These are phyloP conservation scores for Pachyrhizus erosus DNA, from an alignment of 306 rosid genomes.

Conservation along the genomic window DNA sequence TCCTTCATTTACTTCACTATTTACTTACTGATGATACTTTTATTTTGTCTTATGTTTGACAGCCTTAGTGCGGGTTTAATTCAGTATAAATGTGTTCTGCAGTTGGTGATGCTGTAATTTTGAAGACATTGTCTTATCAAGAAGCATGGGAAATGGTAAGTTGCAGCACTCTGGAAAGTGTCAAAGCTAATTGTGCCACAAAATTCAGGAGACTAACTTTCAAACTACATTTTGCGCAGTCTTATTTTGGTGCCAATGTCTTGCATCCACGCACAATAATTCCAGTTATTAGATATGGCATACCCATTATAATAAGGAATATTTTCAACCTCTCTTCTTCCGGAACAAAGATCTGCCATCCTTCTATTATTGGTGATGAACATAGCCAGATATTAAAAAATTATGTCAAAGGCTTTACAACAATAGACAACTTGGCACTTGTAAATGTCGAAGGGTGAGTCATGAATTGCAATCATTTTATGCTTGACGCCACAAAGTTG, in stretches of 20 bases:
- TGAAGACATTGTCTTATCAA: conserved; percentile 77
- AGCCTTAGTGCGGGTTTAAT: conserved; percentile 1
- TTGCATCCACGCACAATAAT: conserved; percentile 87
- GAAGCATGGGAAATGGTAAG: conserved; percentile 97
- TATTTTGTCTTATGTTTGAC: neutral
- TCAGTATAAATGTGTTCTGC: conserved; percentile 44
- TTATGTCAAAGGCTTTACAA: conserved; percentile 82
- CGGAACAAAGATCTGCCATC: conserved; percentile 78
- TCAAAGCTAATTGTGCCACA: conserved; percentile 18
- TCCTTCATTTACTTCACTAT: neutral
- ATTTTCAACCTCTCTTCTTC: conserved; percentile 77
- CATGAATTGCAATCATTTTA: conserved; percentile 26
- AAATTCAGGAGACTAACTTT: conserved; percentile 37
- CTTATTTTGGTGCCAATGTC: conserved; percentile 94
- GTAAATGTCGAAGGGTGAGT: conserved; percentile 91
- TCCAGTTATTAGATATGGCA: conserved; percentile 78
- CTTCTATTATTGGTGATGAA: conserved; percentile 49
- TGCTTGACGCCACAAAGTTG: neutral
- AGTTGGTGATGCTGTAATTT: conserved; percentile 85
- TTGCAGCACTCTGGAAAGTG: neutral
- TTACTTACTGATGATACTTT: conserved; percentile 1
- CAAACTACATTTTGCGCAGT: conserved; percentile 52
- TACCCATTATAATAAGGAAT: conserved; percentile 79
- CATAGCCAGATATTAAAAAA: conserved; percentile 52
- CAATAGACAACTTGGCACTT: conserved; percentile 86